A percentile compares a stretch with the other conserved stretches of the same genome.
These are phyloP conservation scores for Nothophoma quercina DNA, from an alignment of 2,329 filamentous ascomycete species.

Conservation along the genomic window DNA sequence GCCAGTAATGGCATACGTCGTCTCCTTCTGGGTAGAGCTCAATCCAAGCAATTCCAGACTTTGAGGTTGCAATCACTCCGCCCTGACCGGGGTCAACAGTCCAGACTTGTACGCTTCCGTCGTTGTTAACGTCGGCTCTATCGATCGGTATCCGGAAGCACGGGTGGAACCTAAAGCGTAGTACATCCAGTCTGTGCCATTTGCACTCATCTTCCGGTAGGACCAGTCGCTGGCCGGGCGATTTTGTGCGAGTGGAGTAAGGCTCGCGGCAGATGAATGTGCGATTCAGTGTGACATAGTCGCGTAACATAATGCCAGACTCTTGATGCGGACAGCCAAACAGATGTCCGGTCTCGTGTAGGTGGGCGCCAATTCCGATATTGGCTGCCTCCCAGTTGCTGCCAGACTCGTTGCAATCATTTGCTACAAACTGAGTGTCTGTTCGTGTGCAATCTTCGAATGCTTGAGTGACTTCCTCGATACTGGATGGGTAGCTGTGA, in stretches of 20 bases:
- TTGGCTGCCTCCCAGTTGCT: conserved; percentile 97
- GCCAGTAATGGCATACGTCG: conserved; percentile 78
- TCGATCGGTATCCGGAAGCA: conserved; percentile 88
- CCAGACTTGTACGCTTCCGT: conserved; percentile 86
- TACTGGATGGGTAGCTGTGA: conserved; percentile 85
- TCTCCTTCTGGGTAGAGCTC: conserved; percentile 86
- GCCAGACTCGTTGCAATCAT: conserved; percentile 85
- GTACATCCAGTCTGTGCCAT: conserved; percentile 88
- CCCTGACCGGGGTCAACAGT: conserved; percentile 79
- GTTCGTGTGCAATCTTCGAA: conserved; percentile 92
- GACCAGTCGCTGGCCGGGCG: conserved; percentile 76
- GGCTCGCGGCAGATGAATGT: conserved; percentile 83
- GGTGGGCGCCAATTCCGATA: conserved; percentile 89
- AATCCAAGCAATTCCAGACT: conserved; percentile 82
- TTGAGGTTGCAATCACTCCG: conserved; percentile 79
- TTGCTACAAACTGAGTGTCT: conserved; percentile 79
- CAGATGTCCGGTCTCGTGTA: conserved; percentile 89
- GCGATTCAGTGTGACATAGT: conserved; percentile 84
- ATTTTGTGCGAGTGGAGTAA: conserved; percentile 85
- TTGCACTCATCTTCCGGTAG: conserved; percentile 81
- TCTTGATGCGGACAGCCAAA: conserved; percentile 92
- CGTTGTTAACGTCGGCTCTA: conserved; percentile 60
- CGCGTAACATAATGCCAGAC: conserved; percentile 88
- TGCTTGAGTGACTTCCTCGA: conserved; percentile 89
- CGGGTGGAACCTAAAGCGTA: conserved; percentile 89